Evolutionary conservation across 208 protist species (phyloP).

Genomic region (Acanthamoeba royreba): DNA sequence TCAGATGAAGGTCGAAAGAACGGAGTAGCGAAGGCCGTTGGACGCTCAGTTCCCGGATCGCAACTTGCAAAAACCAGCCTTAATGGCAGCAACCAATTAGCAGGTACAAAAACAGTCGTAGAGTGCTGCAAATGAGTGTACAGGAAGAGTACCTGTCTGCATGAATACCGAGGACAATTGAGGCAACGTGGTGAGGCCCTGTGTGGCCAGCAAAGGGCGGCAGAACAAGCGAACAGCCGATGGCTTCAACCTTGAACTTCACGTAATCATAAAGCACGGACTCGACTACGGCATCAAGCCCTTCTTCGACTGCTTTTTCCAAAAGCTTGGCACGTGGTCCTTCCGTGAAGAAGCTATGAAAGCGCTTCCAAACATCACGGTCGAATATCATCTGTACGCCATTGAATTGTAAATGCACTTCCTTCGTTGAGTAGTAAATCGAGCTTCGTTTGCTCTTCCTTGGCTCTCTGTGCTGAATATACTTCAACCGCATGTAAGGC

Average conservation of each 20-base stretch:
- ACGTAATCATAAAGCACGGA: constrained; percentile 36
- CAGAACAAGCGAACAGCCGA: not conserved
- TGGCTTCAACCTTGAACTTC: constrained; percentile 32
- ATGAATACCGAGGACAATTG: not conserved
- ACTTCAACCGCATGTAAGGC: not conserved
- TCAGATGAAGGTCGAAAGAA: not conserved
- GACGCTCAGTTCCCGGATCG: not conserved
- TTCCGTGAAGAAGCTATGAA: constrained; percentile 14
- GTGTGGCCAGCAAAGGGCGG: constrained; percentile 1
- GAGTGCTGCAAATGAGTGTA: not conserved
- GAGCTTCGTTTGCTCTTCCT: not conserved
- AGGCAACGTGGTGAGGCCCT: not conserved
- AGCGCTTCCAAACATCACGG: constrained; percentile 35
- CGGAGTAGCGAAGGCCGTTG: not conserved
- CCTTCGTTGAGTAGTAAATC: not conserved
- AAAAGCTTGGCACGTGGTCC: not conserved
- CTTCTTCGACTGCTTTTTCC: constrained; percentile 41
- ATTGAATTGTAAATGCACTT: not conserved
- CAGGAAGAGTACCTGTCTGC: not conserved
- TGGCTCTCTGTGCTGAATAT: not conserved
- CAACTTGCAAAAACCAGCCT: constrained; percentile 8
- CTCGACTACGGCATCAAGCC: constrained; percentile 17
- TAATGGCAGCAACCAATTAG: not conserved
- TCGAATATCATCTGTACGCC: not conserved
- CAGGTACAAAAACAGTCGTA: not conserved